Evolutionary conservation across 345 rosid genomes (phyloP), one percentile per base, ranked within the genome.

Genomic region (Aurinia saxatilis): DNA sequence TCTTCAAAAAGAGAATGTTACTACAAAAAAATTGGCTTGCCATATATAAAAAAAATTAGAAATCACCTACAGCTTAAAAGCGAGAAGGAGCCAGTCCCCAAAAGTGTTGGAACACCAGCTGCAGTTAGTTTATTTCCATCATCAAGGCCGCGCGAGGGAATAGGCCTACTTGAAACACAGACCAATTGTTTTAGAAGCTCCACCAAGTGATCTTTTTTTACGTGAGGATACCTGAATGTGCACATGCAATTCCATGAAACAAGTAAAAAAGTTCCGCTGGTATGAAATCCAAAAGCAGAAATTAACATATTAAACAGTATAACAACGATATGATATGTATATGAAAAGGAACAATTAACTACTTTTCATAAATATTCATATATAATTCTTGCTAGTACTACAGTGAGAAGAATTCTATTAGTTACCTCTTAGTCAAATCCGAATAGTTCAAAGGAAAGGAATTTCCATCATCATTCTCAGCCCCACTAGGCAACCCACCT

Each of bases 161-260:
- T 76, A 62, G 85, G 73, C 49, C 83, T 73, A 60, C 71, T 84
- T 53, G 66, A 52, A 34, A 57, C 50, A 47, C 69, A 58, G 58
- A 95, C 70, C 67, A 90, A 78, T 78, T 90, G 95, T 84, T 81
- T 90, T 80, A 95, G 75, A 72, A 95, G 99, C 87, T 88, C 84
- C 44, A 86, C 87, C 84, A 95, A 77, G 79, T 95, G 99, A 72
- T 88, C 91, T 48, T 73, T 81, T 80, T 79, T 90, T 57, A 90
- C 62, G 65, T 95, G 93, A 73, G 90, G 84, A 75, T 88, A 79
- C 91, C 99, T 95, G 70, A 66, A 55, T 9, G 63, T n/a, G 57
- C 51, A 76, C 49, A 73, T 57, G 70, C 33, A 67, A 66, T 30
- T 30, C 39, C 58, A 63, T 21, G 60, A 61, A 68, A 68, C 7